phyloP scores from a whole-genome alignment of 2,329 filamentous ascomycete species.

The Aspergillus sclerotialis region DNA sequence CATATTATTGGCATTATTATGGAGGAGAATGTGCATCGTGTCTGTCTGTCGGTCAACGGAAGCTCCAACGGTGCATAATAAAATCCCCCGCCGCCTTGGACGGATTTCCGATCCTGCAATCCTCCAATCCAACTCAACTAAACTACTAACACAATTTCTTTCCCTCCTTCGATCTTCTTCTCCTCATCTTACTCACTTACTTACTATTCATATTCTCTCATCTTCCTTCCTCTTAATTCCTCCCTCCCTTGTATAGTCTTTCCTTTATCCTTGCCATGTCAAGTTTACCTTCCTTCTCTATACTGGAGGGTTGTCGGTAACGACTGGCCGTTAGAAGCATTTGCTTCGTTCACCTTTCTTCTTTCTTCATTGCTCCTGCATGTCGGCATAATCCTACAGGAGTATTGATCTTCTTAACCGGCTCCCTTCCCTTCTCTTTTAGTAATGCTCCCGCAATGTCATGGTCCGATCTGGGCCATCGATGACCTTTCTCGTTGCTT shows the following conservation, averaged over 20 bases:
- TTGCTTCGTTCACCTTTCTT: conserved; percentile 1
- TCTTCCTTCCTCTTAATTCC: not conserved
- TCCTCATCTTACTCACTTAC: not conserved
- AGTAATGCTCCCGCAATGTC: conserved; percentile 51
- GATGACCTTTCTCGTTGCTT: conserved; percentile 60
- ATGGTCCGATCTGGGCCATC: conserved; percentile 51
- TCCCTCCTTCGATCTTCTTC: not conserved
- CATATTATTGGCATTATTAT: no score
- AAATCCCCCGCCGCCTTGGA: not conserved
- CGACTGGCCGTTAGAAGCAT: conserved; percentile 2
- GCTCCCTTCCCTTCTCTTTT: conserved; percentile 1
- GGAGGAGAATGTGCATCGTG: no score
- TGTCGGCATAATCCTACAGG: conserved; percentile 4
- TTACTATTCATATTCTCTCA: not conserved
- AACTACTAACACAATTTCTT: not conserved
- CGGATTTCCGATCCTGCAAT: not conserved
- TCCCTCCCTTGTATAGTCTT: conserved; percentile 1
- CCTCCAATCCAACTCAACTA: not conserved
- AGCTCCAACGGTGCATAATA: no score
- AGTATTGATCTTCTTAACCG: conserved; percentile 2
- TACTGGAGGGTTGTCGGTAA: conserved; percentile 13
- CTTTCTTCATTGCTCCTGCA: conserved; percentile 1
- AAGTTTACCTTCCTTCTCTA: conserved; percentile 14
- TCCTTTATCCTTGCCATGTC: conserved; percentile 17
- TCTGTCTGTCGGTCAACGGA: no score